Percentiles rank a stretch among this genome's conserved stretches.
Evolutionary conservation across 768 basidiomycete genomes (phyloP).

Genomic region (Boletales sp.): DNA sequence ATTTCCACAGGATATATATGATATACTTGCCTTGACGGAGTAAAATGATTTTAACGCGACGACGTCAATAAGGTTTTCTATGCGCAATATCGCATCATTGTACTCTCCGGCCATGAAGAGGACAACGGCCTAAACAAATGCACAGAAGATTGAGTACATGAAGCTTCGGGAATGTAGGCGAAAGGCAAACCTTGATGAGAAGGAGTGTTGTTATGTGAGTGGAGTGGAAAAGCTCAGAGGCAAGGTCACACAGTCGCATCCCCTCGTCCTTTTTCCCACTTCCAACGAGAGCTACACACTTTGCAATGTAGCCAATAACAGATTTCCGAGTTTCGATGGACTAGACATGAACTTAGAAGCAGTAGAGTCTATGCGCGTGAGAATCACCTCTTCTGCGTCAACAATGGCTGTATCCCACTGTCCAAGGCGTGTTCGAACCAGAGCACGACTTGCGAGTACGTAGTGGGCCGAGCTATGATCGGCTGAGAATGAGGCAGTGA

Average conservation of each 20-base stretch:
- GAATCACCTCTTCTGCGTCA: constrained; percentile 1
- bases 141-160: background rate
- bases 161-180: background rate
- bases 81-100: background rate
- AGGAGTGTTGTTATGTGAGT: background rate
- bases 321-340: constrained; percentile 1
- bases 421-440: constrained; percentile 2
- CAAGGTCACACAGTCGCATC: background rate
- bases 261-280: background rate
- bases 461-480: background rate
- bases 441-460: constrained; percentile 1
- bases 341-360: background rate
- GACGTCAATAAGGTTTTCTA: background rate
- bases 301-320: constrained; percentile 3
- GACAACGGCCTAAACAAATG: background rate
- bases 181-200: background rate
- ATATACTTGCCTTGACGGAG: background rate
- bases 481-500: background rate
- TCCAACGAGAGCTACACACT: background rate
- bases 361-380: background rate
- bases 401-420: background rate
- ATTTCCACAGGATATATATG: too few relatives aligned
- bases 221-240: background rate
- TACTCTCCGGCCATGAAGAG: background rate
- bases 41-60: background rate